These are phyloP conservation scores for Elymus sibiricus DNA, from an alignment of 176 grass and related monocot genomes.

Conservation along the genomic window DNA sequence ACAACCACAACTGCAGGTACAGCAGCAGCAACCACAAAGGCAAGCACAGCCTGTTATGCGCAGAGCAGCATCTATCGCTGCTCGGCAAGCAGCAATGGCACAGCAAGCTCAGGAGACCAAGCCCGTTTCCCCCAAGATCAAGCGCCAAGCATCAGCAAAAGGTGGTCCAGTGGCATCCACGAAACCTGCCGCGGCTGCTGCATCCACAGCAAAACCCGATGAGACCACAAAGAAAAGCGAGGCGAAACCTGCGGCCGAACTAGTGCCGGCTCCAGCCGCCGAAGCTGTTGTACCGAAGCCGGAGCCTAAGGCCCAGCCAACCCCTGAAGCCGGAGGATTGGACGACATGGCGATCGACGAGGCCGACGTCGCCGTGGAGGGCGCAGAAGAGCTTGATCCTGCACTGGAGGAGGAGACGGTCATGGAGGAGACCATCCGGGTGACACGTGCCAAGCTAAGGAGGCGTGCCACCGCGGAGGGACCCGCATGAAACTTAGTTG, in stretches of 20 bases:
- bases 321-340: slow-evolving; percentile 36
- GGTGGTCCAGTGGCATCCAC: slow-evolving; percentile 23
- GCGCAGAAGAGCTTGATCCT: slow-evolving; percentile 32
- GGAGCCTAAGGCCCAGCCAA: slow-evolving; percentile 18
- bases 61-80: slow-evolving; percentile 45
- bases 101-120: slow-evolving; percentile 53
- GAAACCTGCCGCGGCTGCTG: slow-evolving; percentile 22
- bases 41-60: slow-evolving; percentile 34
- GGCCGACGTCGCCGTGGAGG: slow-evolving; percentile 1
- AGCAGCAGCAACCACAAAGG: slow-evolving; percentile 42
- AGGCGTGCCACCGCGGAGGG: slow-evolving; percentile 51
- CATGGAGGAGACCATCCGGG: slow-evolving; percentile 80
- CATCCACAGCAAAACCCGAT: slow-evolving; percentile 28
- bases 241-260: background rate
- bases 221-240: slow-evolving; percentile 44
- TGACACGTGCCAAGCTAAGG: slow-evolving; percentile 69
- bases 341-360: slow-evolving; percentile 52
- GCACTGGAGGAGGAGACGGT: slow-evolving; percentile 41
- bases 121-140: slow-evolving; percentile 48
- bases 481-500: slow-evolving; percentile 34
- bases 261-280: slow-evolving; percentile 4
- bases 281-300: slow-evolving; percentile 12
- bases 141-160: slow-evolving; percentile 45
- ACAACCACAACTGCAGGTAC: slow-evolving; percentile 23
- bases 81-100: slow-evolving; percentile 47